phyloP scores from a whole-genome alignment of 805 yeast species.

The Candida odintsovae region DNA sequence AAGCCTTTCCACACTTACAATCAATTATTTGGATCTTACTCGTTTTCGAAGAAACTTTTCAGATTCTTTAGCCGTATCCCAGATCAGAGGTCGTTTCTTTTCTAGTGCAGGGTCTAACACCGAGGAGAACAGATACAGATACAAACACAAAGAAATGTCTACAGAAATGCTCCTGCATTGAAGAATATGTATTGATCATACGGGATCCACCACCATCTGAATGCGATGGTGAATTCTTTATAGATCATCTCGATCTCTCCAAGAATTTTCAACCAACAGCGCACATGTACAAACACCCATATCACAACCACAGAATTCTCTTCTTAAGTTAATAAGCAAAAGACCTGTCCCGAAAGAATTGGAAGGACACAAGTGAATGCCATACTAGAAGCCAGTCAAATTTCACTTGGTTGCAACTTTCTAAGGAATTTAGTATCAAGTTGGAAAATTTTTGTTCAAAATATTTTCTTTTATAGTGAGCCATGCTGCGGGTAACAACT shows the following conservation, averaged over 20 bases:
- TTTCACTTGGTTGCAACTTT: constrained; percentile 10
- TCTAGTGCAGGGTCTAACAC: background rate
- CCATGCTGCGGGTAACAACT: background rate
- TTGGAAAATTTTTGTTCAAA: background rate
- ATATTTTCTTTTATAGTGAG: background rate
- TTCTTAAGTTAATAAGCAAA: constrained; percentile 14
- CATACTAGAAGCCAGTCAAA: constrained; percentile 4
- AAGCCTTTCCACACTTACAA: no score
- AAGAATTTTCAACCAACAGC: constrained; percentile 1
- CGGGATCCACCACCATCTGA: constrained; percentile 12
- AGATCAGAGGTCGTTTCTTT: background rate
- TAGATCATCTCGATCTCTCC: constrained; percentile 8
- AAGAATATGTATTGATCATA: constrained; percentile 8
- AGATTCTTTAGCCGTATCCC: background rate
- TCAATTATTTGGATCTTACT: no score
- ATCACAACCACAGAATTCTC: constrained; percentile 2
- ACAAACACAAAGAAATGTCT: background rate
- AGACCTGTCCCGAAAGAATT: constrained; percentile 1
- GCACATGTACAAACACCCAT: constrained; percentile 2
- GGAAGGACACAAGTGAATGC: background rate
- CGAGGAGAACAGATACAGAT: background rate
- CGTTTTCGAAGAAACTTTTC: no score
- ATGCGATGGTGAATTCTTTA: constrained; percentile 8
- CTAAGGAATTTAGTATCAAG: background rate
- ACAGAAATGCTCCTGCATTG: background rate